Base-by-base conservation (phyloP, 345 rosid genomes). In the Odontarrhena argentea region DNA sequence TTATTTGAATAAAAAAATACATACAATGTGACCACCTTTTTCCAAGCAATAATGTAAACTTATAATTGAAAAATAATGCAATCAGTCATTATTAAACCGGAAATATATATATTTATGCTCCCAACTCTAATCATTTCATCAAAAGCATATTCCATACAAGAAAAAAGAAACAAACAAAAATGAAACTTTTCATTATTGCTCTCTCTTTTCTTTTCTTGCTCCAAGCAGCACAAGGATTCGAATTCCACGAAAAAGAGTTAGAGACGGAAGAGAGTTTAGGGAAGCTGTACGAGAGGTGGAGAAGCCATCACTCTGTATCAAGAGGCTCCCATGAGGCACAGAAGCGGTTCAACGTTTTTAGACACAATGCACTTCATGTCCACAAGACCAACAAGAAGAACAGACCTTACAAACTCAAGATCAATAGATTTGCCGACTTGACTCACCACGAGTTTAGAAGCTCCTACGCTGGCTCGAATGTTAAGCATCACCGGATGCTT, bases 211-310 rank as follows among this genome's bases (percentile, higher is more conserved):
- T 66, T 46, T 50, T 81, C 6, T 68, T 68, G 9, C 50, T 68
- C 24, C 65, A 77, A 38, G 60, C 73, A 1, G 68, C 70, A 0
- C 54, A 78, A 59, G 65, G 91, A 65, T 79, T 91, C 9, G 85
- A 91, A 50, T 87, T 79, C 78, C 75, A 82, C 9, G 89, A 86
- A 62, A 80, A 78, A 45, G 92, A 91, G 9, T 50, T 91, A 76
- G 83, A 58, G 9, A 76, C 81, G 0, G 89, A 91, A 43, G 91
- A 88, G 32, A 77, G 67, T 25, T 63, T 88, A 69, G 78, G 81
- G 81, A 83, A 80, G 44, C 70, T 91, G 48, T 91, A 88, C 9
- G 96, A 87, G 78, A 77, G 85, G 52, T 86, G 96, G 96, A 85
- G 89, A 76, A 81, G 84, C 76, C 97, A 91, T 62, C 92, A 91